Evolutionary conservation across 106 monocot genomes (phyloP), one percentile per base, ranked within the genome.

Genomic region (Dioscorea zingiberensis): DNA sequence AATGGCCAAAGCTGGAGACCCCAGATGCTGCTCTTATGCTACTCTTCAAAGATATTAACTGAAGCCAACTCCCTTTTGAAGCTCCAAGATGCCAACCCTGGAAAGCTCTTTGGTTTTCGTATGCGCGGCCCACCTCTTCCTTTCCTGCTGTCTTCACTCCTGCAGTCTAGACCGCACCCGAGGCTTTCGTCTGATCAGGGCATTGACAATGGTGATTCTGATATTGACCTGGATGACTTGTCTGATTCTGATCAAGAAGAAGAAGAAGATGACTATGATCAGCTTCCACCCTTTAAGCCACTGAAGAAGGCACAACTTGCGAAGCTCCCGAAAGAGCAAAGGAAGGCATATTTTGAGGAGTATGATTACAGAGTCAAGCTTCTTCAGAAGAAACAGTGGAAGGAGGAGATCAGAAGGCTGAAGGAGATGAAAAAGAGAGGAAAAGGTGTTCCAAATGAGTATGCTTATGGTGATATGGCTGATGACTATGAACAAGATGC

Each of bases 341-440:
- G 59, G 47, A 80, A 74, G 63, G 85, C 88, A 2, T 97, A 91
- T 72, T 86, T 83, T 67, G 91, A 97, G 59, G 91, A 92, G 73
- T 97, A 91, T 57, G 95, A 97, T 48, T 91, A 97, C 67, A 77
- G 95, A 1, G 83, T 88, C 27, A 97, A 91, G 56, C 88, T 97
- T 70, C 81, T 97, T 55, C 88, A 92, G 67, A 97, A 92, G 81
- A 91, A 88, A 49, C 95, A 97, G 60, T 86, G 85, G 83, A 92
- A 86, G 78, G 91, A 95, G 16, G 91, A 91, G 77, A 58, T 97
- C 22, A 77, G 76, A 55, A 80, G 88, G 62, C 53, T 92, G 74
- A 88, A 77, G 56, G 88, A 97, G 67, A 78, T 88, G 81, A 91
- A 91, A 73, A 91, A 85, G 71, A 82, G 76, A 65, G 75, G 72